phyloP scores from a whole-genome alignment of 352 stramenopile species.

The Pythium aristosporum region DNA sequence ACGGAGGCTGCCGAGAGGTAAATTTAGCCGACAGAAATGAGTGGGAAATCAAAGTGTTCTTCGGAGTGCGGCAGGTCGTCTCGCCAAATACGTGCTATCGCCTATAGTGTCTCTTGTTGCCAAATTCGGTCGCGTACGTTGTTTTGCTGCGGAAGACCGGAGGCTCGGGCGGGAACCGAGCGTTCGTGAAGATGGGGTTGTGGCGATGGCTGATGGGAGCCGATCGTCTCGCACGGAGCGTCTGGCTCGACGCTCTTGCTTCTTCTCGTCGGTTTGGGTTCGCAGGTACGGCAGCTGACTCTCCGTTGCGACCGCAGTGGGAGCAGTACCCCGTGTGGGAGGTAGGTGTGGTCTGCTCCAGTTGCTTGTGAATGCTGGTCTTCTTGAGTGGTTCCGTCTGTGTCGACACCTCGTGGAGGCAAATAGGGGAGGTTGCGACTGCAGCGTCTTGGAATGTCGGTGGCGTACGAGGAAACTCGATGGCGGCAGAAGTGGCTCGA shows the following conservation, averaged over 20 bases:
- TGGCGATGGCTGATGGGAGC: conserved; percentile 8
- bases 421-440: conserved; percentile 1
- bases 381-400: conserved; percentile 17
- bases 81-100: conserved; percentile 11
- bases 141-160: conserved; percentile 40
- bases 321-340: conserved; percentile 12
- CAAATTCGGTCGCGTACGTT: conserved; percentile 39
- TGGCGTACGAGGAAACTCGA: not conserved
- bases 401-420: not conserved
- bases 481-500: not conserved
- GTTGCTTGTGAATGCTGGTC: not conserved
- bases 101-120: not conserved
- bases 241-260: not conserved
- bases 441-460: not conserved
- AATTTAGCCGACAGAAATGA: conserved; percentile 3
- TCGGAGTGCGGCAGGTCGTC: not conserved
- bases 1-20: not conserved
- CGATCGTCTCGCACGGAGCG: not conserved
- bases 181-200: conserved; percentile 55
- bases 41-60: not conserved
- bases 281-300: not conserved
- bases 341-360: not conserved
- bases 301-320: conserved; percentile 8
- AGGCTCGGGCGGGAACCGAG: conserved; percentile 45
- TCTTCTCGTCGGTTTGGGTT: not conserved